A percentile compares a stretch with the other conserved stretches of the same genome.
Evolutionary conservation across 208 protist species (phyloP).

Genomic region (Lotmaria passim): DNA sequence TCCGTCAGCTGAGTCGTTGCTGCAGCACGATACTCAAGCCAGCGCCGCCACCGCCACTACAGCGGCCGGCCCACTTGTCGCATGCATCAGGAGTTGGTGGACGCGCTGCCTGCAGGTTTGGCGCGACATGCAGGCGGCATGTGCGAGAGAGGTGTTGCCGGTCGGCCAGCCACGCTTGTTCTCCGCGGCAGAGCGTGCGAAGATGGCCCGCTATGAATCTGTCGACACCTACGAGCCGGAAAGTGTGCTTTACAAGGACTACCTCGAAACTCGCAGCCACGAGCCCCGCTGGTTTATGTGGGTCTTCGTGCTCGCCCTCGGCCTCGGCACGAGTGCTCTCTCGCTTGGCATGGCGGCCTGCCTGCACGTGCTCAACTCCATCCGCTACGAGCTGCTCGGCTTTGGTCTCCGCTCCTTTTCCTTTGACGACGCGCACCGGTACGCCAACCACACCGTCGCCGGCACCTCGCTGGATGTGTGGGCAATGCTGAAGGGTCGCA

Average conservation of each 20-base stretch:
- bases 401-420: constrained; percentile 48
- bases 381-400: constrained; percentile 55
- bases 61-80: background rate
- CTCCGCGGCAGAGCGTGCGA: constrained; percentile 28
- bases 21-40: background rate
- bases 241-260: constrained; percentile 63
- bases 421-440: constrained; percentile 35
- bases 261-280: constrained; percentile 55
- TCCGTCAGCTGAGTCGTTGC: too few relatives aligned
- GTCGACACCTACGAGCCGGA: constrained; percentile 57
- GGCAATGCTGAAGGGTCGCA: constrained; percentile 36
- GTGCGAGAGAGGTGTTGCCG: constrained; percentile 27
- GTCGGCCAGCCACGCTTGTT: constrained; percentile 37
- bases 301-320: constrained; percentile 55
- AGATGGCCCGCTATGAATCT: constrained; percentile 67
- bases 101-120: background rate
- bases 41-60: background rate
- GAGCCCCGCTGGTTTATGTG: constrained; percentile 75
- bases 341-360: constrained; percentile 38
- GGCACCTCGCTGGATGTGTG: constrained; percentile 21
- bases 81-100: background rate
- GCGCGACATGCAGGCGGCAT: constrained; percentile 8
- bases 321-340: constrained; percentile 44
- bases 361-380: constrained; percentile 49
- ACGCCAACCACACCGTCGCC: constrained; percentile 7